Percentiles rank a stretch among this genome's conserved stretches.
phyloP scores from a whole-genome alignment of 2,329 filamentous ascomycete species.

The Neonectria sp. region DNA sequence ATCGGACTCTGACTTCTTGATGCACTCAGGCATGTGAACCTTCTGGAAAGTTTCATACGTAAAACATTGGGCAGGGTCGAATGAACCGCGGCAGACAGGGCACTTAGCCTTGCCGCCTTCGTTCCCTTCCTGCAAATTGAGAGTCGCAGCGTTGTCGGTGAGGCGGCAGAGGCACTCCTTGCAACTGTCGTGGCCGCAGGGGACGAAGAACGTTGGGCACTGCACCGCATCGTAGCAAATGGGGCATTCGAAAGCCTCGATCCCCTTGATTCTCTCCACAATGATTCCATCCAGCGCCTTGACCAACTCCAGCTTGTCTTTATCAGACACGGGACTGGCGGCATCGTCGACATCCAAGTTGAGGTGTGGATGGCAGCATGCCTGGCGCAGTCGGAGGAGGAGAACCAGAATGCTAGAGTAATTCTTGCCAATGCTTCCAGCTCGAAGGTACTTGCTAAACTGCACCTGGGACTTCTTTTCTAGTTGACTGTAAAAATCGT shows the following conservation, averaged over 20 bases:
- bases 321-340: constrained; percentile 56
- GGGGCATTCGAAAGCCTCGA: constrained; percentile 81
- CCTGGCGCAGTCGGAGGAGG: constrained; percentile 85
- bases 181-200: constrained; percentile 88
- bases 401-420: constrained; percentile 88
- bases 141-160: constrained; percentile 70
- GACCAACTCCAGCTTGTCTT: constrained; percentile 74
- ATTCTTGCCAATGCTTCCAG: constrained; percentile 75
- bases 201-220: constrained; percentile 84
- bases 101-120: constrained; percentile 75
- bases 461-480: constrained; percentile 77
- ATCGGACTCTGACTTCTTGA: constrained; percentile 56
- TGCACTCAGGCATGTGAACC: constrained; percentile 74
- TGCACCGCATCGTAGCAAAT: constrained; percentile 84
- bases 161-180: constrained; percentile 82
- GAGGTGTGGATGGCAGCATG: constrained; percentile 61
- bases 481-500: constrained; percentile 83
- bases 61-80: constrained; percentile 80
- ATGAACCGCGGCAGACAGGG: constrained; percentile 79
- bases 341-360: constrained; percentile 55
- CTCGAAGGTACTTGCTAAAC: constrained; percentile 83
- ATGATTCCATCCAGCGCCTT: constrained; percentile 72
- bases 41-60: constrained; percentile 82
- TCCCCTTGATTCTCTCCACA: constrained; percentile 74
- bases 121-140: constrained; percentile 71